These are phyloP conservation scores for Camellia granthamiana DNA, from an alignment of 148 eudicot genomes.

Conservation along the genomic window DNA sequence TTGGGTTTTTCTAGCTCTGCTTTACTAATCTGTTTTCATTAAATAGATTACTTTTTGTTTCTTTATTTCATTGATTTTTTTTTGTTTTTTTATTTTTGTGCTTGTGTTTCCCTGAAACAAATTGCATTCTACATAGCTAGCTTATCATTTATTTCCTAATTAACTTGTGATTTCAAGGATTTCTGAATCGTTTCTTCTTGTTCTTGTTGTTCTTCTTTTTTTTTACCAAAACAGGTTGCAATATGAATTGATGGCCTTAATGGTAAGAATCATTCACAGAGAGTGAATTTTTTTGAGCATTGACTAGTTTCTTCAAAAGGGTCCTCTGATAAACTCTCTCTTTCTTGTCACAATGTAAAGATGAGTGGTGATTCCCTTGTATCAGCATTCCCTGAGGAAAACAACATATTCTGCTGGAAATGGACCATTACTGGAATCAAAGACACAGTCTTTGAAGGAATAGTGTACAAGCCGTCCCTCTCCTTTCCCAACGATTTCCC, in stretches of 20 bases:
- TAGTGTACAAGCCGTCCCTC: slow-evolving; percentile 76
- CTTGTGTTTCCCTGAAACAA: too few relatives aligned
- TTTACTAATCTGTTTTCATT: too few relatives aligned
- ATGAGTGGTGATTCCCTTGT: slow-evolving; percentile 91
- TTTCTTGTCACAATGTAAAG: slow-evolving; percentile 29
- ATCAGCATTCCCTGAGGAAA: slow-evolving; percentile 97
- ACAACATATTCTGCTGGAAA: slow-evolving; percentile 92
- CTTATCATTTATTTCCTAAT: background rate
- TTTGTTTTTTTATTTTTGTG: too few relatives aligned
- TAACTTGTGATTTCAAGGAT: background rate
- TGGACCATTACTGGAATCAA: slow-evolving; percentile 91
- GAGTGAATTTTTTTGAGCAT: background rate
- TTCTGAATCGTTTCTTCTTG: background rate
- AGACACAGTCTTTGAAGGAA: slow-evolving; percentile 97
- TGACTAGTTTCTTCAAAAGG: too few relatives aligned
- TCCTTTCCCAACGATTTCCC: slow-evolving; percentile 82
- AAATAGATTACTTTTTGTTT: too few relatives aligned
- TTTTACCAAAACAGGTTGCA: slow-evolving; percentile 61
- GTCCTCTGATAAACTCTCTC: background rate
- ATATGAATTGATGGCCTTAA: slow-evolving; percentile 89
- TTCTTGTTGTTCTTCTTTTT: too few relatives aligned
- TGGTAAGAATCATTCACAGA: slow-evolving; percentile 45
- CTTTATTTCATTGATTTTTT: too few relatives aligned
- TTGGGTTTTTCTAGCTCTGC: too few relatives aligned
- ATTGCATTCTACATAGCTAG: too few relatives aligned